phyloP scores from a whole-genome alignment of 2,329 filamentous ascomycete species.

The Aspergillus vadensis region DNA sequence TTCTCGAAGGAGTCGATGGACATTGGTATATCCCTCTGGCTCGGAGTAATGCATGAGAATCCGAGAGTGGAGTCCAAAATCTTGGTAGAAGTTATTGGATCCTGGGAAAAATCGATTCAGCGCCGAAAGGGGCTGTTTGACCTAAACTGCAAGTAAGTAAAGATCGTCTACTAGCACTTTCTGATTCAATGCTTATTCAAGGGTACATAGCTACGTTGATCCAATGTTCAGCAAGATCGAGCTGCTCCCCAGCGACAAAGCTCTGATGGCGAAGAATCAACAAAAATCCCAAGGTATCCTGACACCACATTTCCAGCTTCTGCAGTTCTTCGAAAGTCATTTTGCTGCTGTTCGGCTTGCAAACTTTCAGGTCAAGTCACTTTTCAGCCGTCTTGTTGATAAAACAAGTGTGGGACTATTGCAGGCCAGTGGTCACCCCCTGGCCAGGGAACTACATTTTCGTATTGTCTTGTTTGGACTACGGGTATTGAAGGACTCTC shows the following conservation, averaged over 20 bases:
- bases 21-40: slow-evolving; percentile 91
- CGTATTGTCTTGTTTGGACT: slow-evolving; percentile 82
- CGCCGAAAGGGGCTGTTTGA: slow-evolving; percentile 81
- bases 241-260: slow-evolving; percentile 86
- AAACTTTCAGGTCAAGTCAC: slow-evolving; percentile 75
- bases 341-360: slow-evolving; percentile 91
- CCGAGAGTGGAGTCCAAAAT: slow-evolving; percentile 83
- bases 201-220: slow-evolving; percentile 63
- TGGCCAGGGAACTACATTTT: slow-evolving; percentile 90
- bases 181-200: slow-evolving; percentile 16
- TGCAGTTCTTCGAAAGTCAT: slow-evolving; percentile 91
- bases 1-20: slow-evolving; percentile 97
- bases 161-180: neutral
- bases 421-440: slow-evolving; percentile 72
- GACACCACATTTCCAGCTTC: slow-evolving; percentile 78
- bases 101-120: slow-evolving; percentile 84
- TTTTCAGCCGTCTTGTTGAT: slow-evolving; percentile 80
- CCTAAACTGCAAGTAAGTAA: slow-evolving; percentile 61
- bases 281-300: slow-evolving; percentile 79
- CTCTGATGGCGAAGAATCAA: slow-evolving; percentile 71
- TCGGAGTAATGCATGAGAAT: slow-evolving; percentile 96
- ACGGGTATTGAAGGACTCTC: slow-evolving; percentile 72
- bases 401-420: slow-evolving; percentile 75
- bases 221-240: slow-evolving; percentile 91
- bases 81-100: slow-evolving; percentile 80